These are phyloP conservation scores for Globisporangium alternatum DNA, from an alignment of 352 stramenopile genomes.

Conservation along the genomic window DNA sequence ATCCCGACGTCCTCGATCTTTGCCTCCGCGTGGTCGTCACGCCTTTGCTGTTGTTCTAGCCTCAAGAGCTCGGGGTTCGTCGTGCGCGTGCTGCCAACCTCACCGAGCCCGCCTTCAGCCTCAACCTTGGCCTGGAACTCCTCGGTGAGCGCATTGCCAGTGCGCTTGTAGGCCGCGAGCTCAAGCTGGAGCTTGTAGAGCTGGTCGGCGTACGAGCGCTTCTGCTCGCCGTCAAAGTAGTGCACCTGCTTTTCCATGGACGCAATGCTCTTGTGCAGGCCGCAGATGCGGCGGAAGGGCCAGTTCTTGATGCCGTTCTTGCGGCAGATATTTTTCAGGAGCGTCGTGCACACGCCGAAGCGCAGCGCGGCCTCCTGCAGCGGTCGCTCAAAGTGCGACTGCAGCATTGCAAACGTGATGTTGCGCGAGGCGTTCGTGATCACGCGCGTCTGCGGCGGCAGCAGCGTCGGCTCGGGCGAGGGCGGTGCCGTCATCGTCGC, in stretches of 20 bases:
- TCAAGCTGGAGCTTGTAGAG: slow-evolving; percentile 38
- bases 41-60: background rate
- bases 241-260: slow-evolving; percentile 62
- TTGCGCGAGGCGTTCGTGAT: slow-evolving; percentile 47
- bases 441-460: slow-evolving; percentile 16
- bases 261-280: slow-evolving; percentile 51
- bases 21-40: background rate
- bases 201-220: slow-evolving; percentile 45
- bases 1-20: slow-evolving; percentile 10
- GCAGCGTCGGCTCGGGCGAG: background rate
- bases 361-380: slow-evolving; percentile 46
- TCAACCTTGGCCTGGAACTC: slow-evolving; percentile 25
- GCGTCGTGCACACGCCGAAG: slow-evolving; percentile 62
- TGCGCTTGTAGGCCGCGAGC: slow-evolving; percentile 43
- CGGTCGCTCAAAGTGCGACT: slow-evolving; percentile 54
- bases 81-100: background rate
- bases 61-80: background rate
- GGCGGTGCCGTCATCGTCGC: no score
- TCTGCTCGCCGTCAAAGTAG: slow-evolving; percentile 60
- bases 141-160: slow-evolving; percentile 33
- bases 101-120: slow-evolving; percentile 15
- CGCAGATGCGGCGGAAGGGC: slow-evolving; percentile 58
- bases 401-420: slow-evolving; percentile 55
- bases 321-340: slow-evolving; percentile 70
- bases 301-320: slow-evolving; percentile 60